Conservation (phyloP, 2,329 filamentous ascomycete species). For the Rhynchosporium graminicola region DNA sequence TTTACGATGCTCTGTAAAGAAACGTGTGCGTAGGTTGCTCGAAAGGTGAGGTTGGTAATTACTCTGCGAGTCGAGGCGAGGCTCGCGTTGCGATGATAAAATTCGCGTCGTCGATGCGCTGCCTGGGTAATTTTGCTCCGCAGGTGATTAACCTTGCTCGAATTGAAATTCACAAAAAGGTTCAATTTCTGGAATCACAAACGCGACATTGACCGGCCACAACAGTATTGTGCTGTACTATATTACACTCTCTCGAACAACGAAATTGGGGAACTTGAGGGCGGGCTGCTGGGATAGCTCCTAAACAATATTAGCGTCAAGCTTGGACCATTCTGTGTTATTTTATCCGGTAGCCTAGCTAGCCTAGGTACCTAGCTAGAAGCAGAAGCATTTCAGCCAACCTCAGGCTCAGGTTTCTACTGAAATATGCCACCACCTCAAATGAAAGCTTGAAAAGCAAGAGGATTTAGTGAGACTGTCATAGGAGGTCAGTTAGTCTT, state of each 20-base stretch:
- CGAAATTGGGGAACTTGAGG: background rate
- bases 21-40: background rate
- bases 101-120: slow-evolving; percentile 4
- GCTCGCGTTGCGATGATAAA: background rate
- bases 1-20: background rate
- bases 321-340: background rate
- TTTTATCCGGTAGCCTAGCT: too few species aligned
- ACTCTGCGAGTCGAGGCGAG: background rate
- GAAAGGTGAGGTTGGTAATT: slow-evolving; percentile 9
- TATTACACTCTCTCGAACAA: background rate
- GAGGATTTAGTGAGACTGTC: too few species aligned
- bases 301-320: background rate
- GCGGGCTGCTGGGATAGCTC: background rate
- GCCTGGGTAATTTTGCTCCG: background rate
- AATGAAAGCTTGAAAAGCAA: too few species aligned
- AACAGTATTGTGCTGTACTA: background rate
- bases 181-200: background rate
- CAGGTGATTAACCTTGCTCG: background rate
- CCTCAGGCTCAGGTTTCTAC: too few species aligned
- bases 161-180: background rate
- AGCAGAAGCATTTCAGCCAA: too few species aligned
- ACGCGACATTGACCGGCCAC: background rate
- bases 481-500: too few species aligned
- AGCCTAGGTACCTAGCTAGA: too few species aligned
- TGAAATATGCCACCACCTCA: too few species aligned